phyloP scores from a whole-genome alignment of 257 asterid species.

The Parsonsia alboflavescens region DNA sequence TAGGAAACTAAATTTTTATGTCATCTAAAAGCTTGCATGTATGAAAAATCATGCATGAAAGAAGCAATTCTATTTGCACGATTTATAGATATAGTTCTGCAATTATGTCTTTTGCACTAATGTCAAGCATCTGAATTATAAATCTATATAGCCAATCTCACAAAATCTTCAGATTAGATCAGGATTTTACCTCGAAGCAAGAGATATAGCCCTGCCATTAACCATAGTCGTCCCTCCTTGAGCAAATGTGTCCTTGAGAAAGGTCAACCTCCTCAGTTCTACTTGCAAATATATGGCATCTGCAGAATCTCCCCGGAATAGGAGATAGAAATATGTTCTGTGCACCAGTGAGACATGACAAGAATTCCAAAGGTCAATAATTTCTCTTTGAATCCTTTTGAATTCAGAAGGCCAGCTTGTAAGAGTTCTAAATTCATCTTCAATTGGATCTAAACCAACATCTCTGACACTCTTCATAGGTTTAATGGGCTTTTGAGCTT shows the following conservation, averaged over 20 bases:
- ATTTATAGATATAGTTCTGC: not conserved
- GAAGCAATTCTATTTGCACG: not conserved
- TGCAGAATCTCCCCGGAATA: slow-evolving; percentile 81
- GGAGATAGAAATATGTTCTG: slow-evolving; percentile 74
- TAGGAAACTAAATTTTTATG: not conserved
- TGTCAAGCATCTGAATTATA: not conserved
- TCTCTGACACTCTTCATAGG: slow-evolving; percentile 49
- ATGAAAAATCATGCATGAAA: not conserved
- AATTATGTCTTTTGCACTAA: not conserved
- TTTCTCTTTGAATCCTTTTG: slow-evolving; percentile 66
- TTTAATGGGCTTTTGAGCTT: slow-evolving; percentile 27
- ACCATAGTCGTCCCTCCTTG: slow-evolving; percentile 54
- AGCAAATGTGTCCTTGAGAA: slow-evolving; percentile 57
- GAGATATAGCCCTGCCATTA: slow-evolving; percentile 50
- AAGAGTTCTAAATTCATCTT: slow-evolving; percentile 45
- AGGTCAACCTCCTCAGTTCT: slow-evolving; percentile 72
- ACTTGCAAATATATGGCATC: slow-evolving; percentile 90
- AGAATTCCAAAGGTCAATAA: slow-evolving; percentile 74
- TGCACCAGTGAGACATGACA: slow-evolving; percentile 81
- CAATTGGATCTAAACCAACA: slow-evolving; percentile 82
- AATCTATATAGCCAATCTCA: not conserved
- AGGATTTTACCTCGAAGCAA: slow-evolving; percentile 54
- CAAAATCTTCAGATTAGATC: not conserved
- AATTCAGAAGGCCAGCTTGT: slow-evolving; percentile 74
- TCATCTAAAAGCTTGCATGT: not conserved